Base-by-base conservation (phyloP, 1,139 yeast species). In the Yamadazyma siamensis region DNA sequence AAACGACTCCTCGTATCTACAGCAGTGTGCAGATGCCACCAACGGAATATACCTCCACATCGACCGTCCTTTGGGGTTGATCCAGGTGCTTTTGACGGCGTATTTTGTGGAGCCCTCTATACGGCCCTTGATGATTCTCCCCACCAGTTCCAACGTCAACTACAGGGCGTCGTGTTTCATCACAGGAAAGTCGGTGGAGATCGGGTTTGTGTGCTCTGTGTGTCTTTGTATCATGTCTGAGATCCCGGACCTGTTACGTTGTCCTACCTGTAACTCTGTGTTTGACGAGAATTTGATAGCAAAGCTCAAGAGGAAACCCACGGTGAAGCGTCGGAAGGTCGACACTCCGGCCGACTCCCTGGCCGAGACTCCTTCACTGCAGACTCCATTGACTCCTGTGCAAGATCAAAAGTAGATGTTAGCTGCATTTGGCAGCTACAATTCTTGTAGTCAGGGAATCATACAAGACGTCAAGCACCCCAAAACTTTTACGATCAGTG, bases 11-110 rank as follows among this genome's bases (percentile, higher is more conserved):
- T 84, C 94, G 1, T 89, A 88, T 49, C 59, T 94, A 35, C 98
- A 94, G 51, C 98, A 94, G 53, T 96, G 98, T 0, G 75, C 95
- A 0, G 98, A 94, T 59, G 91, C 96, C 10, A 91, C 98, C 0
- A 77, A 80, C 41, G 99, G 99, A 4, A 80, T 88, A 1, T 94
- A 89, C 50, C 66, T 89, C 43, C 81, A 75, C 39, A 71, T 89
- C 17, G 73, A 72, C n/a, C 76, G 81, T 33, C 85, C 94, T 1
- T 63, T 69, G 29, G 97, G 96, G 0, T 61, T 91, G 26, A 75
- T 89, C 4, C 96, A 89, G 50, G 63, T 65, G 6, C 50, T 67
- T 22, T 49, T 64, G 37, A 77, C 82, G 8, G 88, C 94, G 3
- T 77, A 80, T 47, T 77, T 86, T 45, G 78, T 91, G 11, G 96